Evolutionary conservation across 1,284 basidiomycete genomes (phyloP).

Genomic region (Polyporus tsugae): DNA sequence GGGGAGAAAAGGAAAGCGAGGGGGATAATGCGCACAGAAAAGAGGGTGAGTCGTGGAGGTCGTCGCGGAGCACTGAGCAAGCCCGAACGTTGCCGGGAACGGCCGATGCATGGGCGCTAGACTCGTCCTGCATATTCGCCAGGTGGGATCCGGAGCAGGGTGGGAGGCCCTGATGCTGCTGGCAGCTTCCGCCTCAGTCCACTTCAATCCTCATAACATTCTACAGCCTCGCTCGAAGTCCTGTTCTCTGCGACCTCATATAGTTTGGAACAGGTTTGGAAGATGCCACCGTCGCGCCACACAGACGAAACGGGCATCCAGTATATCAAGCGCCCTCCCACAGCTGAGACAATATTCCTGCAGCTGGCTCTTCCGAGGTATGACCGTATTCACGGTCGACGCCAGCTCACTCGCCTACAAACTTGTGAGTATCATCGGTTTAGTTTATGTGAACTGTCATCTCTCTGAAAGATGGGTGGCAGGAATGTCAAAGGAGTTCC

Average conservation of each 20-base stretch:
- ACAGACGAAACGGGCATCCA: background rate
- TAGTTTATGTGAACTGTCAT: background rate
- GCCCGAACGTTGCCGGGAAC: slow-evolving; percentile 36
- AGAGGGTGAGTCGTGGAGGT: slow-evolving; percentile 34
- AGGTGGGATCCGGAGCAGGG: background rate
- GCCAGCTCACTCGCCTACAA: background rate
- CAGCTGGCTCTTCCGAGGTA: background rate
- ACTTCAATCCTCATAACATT: background rate
- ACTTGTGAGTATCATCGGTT: background rate
- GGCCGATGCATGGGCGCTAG: slow-evolving; percentile 33
- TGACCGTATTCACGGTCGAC: background rate
- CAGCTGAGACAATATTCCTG: background rate
- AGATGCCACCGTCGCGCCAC: background rate
- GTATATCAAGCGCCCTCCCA: background rate
- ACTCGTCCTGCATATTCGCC: background rate
- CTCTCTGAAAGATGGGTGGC: background rate
- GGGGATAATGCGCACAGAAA: slow-evolving; percentile 30
- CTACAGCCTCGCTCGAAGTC: background rate
- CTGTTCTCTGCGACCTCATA: background rate
- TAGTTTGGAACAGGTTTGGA: background rate
- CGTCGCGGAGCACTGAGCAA: slow-evolving; percentile 31
- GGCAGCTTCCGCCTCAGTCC: background rate
- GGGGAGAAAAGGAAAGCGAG: slow-evolving; percentile 6
- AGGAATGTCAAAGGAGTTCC: background rate
- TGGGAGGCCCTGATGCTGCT: background rate